These are phyloP conservation scores for Nephelium lappaceum DNA, from an alignment of 345 rosid genomes.

Conservation along the genomic window DNA sequence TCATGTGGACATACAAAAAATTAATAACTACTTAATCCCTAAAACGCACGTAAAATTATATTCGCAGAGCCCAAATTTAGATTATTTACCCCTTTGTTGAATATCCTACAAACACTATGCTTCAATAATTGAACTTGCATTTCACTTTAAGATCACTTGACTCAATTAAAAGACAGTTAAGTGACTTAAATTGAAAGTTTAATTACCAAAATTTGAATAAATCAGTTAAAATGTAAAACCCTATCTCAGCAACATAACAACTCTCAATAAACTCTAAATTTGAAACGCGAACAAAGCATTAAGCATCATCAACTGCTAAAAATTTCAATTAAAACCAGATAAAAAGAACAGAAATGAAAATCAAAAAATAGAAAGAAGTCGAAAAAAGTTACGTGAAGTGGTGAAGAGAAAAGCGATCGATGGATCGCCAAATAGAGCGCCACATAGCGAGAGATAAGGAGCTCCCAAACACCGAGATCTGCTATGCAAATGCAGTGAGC, in stretches of 20 bases:
- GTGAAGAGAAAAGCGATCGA: conserved; percentile 67
- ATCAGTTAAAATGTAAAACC: background rate
- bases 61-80: background rate
- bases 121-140: background rate
- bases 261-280: background rate
- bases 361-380: background rate
- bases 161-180: background rate
- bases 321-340: background rate
- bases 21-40: background rate
- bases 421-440: conserved; percentile 62
- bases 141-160: background rate
- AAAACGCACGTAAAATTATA: background rate
- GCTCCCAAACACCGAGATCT: conserved; percentile 11
- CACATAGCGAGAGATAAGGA: conserved; percentile 35
- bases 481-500: background rate
- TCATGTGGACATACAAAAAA: too few species aligned
- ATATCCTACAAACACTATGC: background rate
- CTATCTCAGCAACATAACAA: background rate
- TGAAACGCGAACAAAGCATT: background rate
- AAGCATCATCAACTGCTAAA: background rate
- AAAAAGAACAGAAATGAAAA: background rate
- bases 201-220: background rate
- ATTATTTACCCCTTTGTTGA: background rate
- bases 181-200: background rate
- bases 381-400: conserved; percentile 49